Evolutionary conservation across 768 basidiomycete genomes (phyloP).

Genomic region (Lactarius quietus): DNA sequence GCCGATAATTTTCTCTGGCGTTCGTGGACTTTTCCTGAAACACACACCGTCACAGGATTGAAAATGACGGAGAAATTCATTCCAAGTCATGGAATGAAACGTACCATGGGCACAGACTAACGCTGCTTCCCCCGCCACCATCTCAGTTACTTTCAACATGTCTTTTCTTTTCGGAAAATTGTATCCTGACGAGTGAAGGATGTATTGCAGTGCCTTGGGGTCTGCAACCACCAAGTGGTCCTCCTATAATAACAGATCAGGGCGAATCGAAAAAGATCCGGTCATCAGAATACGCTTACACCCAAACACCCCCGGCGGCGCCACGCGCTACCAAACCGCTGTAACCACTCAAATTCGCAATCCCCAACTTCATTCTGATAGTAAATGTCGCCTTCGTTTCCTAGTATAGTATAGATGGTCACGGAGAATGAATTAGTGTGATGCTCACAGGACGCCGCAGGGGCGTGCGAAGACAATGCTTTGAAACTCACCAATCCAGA

Average conservation of each 20-base stretch:
- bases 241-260: constrained; percentile 3
- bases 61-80: not conserved
- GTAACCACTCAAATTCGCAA: constrained; percentile 21
- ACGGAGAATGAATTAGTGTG: not conserved
- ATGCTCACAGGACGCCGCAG: not conserved
- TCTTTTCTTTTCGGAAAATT: constrained; percentile 26
- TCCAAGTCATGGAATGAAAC: not conserved
- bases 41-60: not conserved
- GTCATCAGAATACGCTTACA: constrained; percentile 9
- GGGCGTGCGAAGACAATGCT: not conserved
- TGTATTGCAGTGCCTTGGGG: constrained; percentile 31
- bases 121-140: constrained; percentile 23
- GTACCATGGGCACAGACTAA: constrained; percentile 26
- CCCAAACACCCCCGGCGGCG: constrained; percentile 24
- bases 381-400: constrained; percentile 27
- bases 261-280: not conserved
- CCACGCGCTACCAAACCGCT: constrained; percentile 19
- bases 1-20: constrained; percentile 29
- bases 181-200: constrained; percentile 32
- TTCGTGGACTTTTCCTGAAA: constrained; percentile 25
- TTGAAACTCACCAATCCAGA: constrained; percentile 13
- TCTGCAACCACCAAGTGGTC: constrained; percentile 3
- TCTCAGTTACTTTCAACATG: constrained; percentile 21
- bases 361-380: constrained; percentile 30
- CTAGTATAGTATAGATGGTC: constrained; percentile 13